phyloP scores from a whole-genome alignment of 805 yeast species.

The Maudiozyma barnettii region DNA sequence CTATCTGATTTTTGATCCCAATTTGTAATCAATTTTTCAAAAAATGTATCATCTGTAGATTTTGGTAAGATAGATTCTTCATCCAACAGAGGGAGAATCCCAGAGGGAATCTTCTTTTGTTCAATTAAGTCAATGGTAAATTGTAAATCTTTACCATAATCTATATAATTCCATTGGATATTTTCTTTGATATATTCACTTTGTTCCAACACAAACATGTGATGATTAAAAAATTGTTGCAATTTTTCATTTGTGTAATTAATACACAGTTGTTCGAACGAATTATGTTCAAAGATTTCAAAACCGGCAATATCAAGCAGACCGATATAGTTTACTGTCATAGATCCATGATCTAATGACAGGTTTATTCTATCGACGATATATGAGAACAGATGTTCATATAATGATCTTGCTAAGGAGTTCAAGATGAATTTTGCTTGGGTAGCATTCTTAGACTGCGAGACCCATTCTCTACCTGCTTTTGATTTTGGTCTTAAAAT shows the following conservation, averaged over 20 bases:
- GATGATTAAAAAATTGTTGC: slow-evolving; percentile 96
- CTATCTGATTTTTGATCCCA: slow-evolving; percentile 48
- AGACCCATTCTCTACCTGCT: slow-evolving; percentile 83
- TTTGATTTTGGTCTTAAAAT: slow-evolving; percentile 73
- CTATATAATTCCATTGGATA: slow-evolving; percentile 93
- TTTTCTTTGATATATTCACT: slow-evolving; percentile 90
- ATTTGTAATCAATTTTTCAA: slow-evolving; percentile 61
- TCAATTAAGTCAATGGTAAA: slow-evolving; percentile 92
- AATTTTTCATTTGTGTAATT: slow-evolving; percentile 95
- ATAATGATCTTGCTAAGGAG: slow-evolving; percentile 78
- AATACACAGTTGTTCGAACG: slow-evolving; percentile 95
- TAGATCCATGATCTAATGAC: slow-evolving; percentile 42
- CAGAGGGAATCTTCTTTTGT: slow-evolving; percentile 53
- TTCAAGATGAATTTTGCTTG: slow-evolving; percentile 79
- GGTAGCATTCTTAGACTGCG: slow-evolving; percentile 64
- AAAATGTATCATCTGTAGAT: slow-evolving; percentile 72
- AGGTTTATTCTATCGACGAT: slow-evolving; percentile 69
- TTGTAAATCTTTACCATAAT: slow-evolving; percentile 89
- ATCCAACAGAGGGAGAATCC: slow-evolving; percentile 76
- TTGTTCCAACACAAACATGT: slow-evolving; percentile 94
- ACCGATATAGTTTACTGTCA: slow-evolving; percentile 63
- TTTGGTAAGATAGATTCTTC: slow-evolving; percentile 95
- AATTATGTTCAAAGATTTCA: slow-evolving; percentile 88
- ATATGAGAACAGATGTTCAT: slow-evolving; percentile 72
- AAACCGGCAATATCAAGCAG: slow-evolving; percentile 96